phyloP scores from a whole-genome alignment of 331 rosid genomes.

The Spiraea crenata region DNA sequence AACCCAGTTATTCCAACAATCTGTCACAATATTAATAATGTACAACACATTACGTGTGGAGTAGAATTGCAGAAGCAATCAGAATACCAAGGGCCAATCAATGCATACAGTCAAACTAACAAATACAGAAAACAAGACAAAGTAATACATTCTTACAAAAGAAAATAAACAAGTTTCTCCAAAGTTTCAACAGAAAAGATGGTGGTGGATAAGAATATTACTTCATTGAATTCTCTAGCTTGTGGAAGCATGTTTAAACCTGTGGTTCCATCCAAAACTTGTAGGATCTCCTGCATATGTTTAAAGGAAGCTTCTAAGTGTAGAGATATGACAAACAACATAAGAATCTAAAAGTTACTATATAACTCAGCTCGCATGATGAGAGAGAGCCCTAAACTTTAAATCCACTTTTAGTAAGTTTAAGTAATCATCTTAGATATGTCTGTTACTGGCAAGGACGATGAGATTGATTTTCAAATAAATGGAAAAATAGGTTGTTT shows the following conservation, averaged over 20 bases:
- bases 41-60: neutral
- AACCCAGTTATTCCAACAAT: slow-evolving; percentile 90
- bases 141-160: neutral
- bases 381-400: neutral
- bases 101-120: neutral
- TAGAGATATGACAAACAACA: neutral
- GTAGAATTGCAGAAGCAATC: neutral
- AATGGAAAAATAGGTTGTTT: neutral
- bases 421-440: too few species aligned
- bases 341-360: neutral
- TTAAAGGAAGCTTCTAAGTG: neutral
- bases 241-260: slow-evolving; percentile 98
- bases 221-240: slow-evolving; percentile 93
- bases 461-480: neutral
- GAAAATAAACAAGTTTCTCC: neutral
- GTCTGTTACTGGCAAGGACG: neutral
- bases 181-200: neutral
- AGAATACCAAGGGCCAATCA: too few species aligned
- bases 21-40: slow-evolving; percentile 41
- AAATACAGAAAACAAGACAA: neutral
- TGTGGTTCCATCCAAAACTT: slow-evolving; percentile 92
- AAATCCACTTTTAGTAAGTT: too few species aligned
- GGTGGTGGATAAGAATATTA: slow-evolving; percentile 32
- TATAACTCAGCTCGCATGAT: neutral
- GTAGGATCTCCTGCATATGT: slow-evolving; percentile 78